A percentile compares a stretch with the other conserved stretches of the same genome.
These are phyloP conservation scores for Boletus bicolor DNA, from an alignment of 768 basidiomycete species.

Conservation along the genomic window DNA sequence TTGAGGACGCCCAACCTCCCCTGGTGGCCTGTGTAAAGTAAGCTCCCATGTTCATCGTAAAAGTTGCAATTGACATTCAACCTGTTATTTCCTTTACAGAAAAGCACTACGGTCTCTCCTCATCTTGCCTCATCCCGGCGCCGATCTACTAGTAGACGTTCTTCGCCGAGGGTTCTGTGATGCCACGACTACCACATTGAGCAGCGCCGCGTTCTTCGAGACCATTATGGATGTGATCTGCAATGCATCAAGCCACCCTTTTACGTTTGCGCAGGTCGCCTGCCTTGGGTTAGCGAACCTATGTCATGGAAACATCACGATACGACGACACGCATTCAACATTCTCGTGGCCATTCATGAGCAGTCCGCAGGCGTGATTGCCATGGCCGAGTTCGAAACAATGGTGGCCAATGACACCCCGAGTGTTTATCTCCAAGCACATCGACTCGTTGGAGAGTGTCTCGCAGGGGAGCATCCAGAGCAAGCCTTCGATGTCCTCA, in stretches of 20 bases:
- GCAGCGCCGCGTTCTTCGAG: constrained; percentile 70
- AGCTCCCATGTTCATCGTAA: constrained; percentile 28
- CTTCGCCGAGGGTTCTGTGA: constrained; percentile 68
- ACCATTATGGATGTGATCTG: constrained; percentile 70
- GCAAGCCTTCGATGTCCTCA: constrained; percentile 60
- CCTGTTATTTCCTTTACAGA: constrained; percentile 37
- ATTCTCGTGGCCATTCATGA: constrained; percentile 73
- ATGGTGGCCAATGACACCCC: constrained; percentile 68
- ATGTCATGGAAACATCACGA: constrained; percentile 60
- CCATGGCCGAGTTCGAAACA: constrained; percentile 72
- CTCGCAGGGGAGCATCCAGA: constrained; percentile 75
- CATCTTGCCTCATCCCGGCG: constrained; percentile 50
- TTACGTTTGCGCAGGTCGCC: constrained; percentile 69
- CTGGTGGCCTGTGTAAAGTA: constrained; percentile 64
- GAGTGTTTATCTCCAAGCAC: constrained; percentile 77
- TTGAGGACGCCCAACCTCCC: constrained; percentile 53
- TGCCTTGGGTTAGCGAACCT: constrained; percentile 84
- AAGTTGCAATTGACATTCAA: constrained; percentile 9
- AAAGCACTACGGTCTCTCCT: constrained; percentile 74
- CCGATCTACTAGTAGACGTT: constrained; percentile 58
- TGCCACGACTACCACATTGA: constrained; percentile 48
- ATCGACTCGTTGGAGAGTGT: constrained; percentile 70
- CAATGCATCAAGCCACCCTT: constrained; percentile 50
- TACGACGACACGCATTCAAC: constrained; percentile 74
- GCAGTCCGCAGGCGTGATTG: constrained; percentile 60